Percentiles rank a stretch among this genome's conserved stretches.
These are phyloP conservation scores for Pezicula carpinea DNA, from an alignment of 2,329 filamentous ascomycete genomes.

Conservation along the genomic window DNA sequence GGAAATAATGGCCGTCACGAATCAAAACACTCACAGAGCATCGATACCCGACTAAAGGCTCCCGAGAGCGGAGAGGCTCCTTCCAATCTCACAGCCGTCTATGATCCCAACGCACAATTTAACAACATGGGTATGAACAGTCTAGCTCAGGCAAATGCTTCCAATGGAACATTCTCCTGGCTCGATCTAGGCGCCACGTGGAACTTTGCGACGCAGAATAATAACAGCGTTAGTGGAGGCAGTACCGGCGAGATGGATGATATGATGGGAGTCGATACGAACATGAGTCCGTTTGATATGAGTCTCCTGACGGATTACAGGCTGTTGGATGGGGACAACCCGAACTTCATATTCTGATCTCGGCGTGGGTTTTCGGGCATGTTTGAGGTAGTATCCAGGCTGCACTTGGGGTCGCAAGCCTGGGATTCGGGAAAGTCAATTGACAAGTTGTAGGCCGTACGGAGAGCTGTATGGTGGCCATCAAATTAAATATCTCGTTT, in stretches of 20 bases:
- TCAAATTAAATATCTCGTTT: too few species aligned
- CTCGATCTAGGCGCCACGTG: conserved; percentile 26
- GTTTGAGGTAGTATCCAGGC: too few species aligned
- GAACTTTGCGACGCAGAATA: conserved; percentile 27
- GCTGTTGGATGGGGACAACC: conserved; percentile 22
- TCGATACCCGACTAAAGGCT: neutral
- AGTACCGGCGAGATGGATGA: conserved; percentile 16
- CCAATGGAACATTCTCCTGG: conserved; percentile 22
- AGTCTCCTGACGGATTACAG: conserved; percentile 20
- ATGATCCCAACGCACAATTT: neutral
- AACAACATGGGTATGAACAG: conserved; percentile 3
- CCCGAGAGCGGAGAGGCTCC: neutral
- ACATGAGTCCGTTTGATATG: conserved; percentile 17
- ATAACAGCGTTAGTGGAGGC: conserved; percentile 10
- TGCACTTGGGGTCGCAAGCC: too few species aligned
- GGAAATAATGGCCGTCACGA: neutral
- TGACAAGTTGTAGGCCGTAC: too few species aligned
- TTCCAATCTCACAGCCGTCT: neutral
- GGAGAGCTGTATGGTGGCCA: too few species aligned
- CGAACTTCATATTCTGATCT: conserved; percentile 20
- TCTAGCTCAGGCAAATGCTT: neutral
- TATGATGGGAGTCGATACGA: conserved; percentile 9
- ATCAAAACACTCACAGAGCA: neutral
- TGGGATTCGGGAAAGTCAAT: too few species aligned
- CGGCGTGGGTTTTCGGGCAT: too few species aligned